These are phyloP conservation scores for Cladosporium phlei DNA, from an alignment of 2,329 filamentous ascomycete species.

Conservation along the genomic window DNA sequence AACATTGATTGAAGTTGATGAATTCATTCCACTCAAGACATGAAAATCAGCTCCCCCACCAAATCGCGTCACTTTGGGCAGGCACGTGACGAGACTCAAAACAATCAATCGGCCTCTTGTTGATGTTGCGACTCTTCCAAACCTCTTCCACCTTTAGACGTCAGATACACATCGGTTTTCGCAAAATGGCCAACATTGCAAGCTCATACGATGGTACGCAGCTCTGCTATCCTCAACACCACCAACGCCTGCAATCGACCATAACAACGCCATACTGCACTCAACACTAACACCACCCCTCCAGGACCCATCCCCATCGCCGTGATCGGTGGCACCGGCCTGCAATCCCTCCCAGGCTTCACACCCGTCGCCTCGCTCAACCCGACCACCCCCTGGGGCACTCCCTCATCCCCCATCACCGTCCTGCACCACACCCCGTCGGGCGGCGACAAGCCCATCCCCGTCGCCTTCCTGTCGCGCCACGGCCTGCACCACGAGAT, in stretches of 20 bases:
- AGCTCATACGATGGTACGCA: slow-evolving; percentile 29
- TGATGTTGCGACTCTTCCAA: slow-evolving; percentile 2
- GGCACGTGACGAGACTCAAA: slow-evolving; percentile 10
- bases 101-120: not conserved
- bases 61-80: slow-evolving; percentile 4
- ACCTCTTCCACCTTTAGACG: not conserved
- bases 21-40: too few relatives aligned
- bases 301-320: slow-evolving; percentile 47
- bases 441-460: slow-evolving; percentile 52
- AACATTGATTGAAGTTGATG: too few relatives aligned
- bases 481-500: slow-evolving; percentile 86
- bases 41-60: not conserved
- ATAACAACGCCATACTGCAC: not conserved
- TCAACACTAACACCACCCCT: not conserved
- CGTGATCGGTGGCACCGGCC: slow-evolving; percentile 70
- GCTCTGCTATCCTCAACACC: not conserved
- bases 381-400: slow-evolving; percentile 81
- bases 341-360: slow-evolving; percentile 82
- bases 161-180: slow-evolving; percentile 29
- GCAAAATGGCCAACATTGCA: slow-evolving; percentile 33
- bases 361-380: slow-evolving; percentile 74
- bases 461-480: slow-evolving; percentile 86
- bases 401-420: slow-evolving; percentile 69
- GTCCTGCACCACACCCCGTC: slow-evolving; percentile 79
- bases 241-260: not conserved